Base-by-base conservation (phyloP, 148 eudicot genomes). In the Cornus florida region DNA sequence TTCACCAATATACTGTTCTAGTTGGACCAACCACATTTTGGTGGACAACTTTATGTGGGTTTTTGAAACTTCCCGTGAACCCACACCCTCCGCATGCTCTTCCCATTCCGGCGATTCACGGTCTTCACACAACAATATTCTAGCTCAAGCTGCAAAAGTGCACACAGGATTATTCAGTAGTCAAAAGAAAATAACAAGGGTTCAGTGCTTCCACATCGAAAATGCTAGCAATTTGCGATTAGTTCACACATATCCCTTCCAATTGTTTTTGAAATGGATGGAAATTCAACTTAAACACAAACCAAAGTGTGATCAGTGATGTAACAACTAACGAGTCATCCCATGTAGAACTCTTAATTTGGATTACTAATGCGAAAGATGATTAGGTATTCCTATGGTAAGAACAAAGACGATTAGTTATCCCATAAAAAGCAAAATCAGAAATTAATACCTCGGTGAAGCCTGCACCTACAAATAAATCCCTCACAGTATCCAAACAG, bases 1-100 rank as follows among this genome's bases (percentile, higher is more conserved):
- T 28, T 28, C 28, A 28, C 28, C 28, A 28, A 28, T 28, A 28
- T 28, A 28, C 28, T 28, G 28, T 28, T 28, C 28, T 28, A 28
- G 28, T 28, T 28, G 28, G 28, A 28, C 28, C 28, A 9, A 43
- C 48, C 48, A 43, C 48, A 53, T 13, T 11, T 11, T 53, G 59
- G 59, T 53, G 59, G 66, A 38, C 43, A 31, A 35, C 64, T 65
- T 90, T 85, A 86, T 19, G 67, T 31, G 5, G 92, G 91, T 86
- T 96, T 96, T 82, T 86, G 95, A 76, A 96, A 96, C 88, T 96
- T 93, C 60, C 93, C 99, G 28, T 93, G 98, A 78, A 96, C 92
- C 97, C 97, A 96, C 62, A 93, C 98, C 87, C 99, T 89, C 67
- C 74, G 77, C 98, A 96, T 91, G 83, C 83, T 84, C 84, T 96